phyloP scores from a whole-genome alignment of 257 asterid species.

The Paraleonurus japonicus region DNA sequence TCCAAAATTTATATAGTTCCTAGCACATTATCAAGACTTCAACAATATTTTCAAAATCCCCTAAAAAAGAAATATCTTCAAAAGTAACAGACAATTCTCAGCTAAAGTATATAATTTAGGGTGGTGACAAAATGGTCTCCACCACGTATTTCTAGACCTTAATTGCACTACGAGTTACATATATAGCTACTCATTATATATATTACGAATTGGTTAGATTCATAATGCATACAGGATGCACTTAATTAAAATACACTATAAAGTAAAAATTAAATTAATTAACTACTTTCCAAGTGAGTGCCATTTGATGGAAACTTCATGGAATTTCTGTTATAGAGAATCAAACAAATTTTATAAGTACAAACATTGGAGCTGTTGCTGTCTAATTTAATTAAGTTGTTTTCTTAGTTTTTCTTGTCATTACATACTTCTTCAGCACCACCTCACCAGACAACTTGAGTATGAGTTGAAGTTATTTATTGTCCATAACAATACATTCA shows the following conservation, averaged over 20 bases:
- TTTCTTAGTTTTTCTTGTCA: background rate
- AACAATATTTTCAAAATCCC: no score
- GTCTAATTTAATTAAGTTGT: conserved; percentile 2
- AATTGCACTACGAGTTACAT: background rate
- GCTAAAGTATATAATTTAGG: no score
- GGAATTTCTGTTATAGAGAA: conserved; percentile 11
- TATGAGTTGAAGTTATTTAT: background rate
- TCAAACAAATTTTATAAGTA: conserved; percentile 3
- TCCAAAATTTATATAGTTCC: no score
- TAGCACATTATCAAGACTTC: no score
- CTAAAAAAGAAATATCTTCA: no score
- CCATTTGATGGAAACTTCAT: conserved; percentile 19
- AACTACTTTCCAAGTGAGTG: conserved; percentile 3
- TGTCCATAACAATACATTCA: background rate
- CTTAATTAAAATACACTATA: background rate
- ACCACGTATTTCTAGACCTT: background rate
- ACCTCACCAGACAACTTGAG: background rate
- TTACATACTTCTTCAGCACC: background rate
- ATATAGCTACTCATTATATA: background rate
- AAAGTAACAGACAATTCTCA: no score
- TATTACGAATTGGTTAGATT: background rate
- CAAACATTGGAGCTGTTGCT: conserved; percentile 5
- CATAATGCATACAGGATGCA: background rate
- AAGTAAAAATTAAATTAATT: background rate
- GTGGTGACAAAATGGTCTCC: background rate